A percentile compares a stretch with the other conserved stretches of the same genome.
These are phyloP conservation scores for Globisporangium canariense DNA, from an alignment of 352 stramenopile genomes.

Conservation along the genomic window DNA sequence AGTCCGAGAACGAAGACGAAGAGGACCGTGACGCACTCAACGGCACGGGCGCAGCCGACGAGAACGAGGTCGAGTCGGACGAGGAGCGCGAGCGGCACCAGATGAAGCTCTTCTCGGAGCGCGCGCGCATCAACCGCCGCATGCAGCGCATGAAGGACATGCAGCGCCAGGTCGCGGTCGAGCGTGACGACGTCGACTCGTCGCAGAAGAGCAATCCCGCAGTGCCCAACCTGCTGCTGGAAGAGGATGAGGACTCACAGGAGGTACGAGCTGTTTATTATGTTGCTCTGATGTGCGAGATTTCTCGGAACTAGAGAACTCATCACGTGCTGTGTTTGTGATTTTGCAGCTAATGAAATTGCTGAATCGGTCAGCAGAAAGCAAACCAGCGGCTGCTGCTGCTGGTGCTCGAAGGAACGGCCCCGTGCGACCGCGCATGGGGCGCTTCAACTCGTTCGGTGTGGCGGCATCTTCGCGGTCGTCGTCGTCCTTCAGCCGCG, in stretches of 20 bases:
- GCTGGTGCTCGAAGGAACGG: constrained; percentile 7
- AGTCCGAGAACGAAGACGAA: constrained; percentile 66
- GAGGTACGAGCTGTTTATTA: constrained; percentile 33
- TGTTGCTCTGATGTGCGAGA: background rate
- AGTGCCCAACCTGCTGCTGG: constrained; percentile 59
- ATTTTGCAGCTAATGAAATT: constrained; percentile 44
- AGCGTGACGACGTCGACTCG: constrained; percentile 33
- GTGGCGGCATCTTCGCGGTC: constrained; percentile 36
- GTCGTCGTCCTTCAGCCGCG: constrained; percentile 65
- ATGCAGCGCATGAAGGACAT: constrained; percentile 86
- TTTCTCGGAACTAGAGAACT: background rate
- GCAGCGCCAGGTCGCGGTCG: constrained; percentile 54
- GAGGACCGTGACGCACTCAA: constrained; percentile 26
- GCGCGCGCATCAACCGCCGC: constrained; percentile 75
- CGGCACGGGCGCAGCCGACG: constrained; percentile 22
- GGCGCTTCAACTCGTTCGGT: constrained; percentile 56
- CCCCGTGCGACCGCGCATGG: constrained; percentile 28
- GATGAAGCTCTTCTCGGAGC: constrained; percentile 85
- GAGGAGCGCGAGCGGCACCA: constrained; percentile 79
- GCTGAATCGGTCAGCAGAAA: constrained; percentile 32
- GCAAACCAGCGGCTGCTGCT: background rate
- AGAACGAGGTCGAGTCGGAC: constrained; percentile 65
- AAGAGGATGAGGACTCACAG: constrained; percentile 80
- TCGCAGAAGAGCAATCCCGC: constrained; percentile 16
- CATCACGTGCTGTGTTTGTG: background rate